A percentile compares a stretch with the other conserved stretches of the same genome.
These are phyloP conservation scores for Claviceps sp. DNA, from an alignment of 2,329 filamentous ascomycete species.

Conservation along the genomic window DNA sequence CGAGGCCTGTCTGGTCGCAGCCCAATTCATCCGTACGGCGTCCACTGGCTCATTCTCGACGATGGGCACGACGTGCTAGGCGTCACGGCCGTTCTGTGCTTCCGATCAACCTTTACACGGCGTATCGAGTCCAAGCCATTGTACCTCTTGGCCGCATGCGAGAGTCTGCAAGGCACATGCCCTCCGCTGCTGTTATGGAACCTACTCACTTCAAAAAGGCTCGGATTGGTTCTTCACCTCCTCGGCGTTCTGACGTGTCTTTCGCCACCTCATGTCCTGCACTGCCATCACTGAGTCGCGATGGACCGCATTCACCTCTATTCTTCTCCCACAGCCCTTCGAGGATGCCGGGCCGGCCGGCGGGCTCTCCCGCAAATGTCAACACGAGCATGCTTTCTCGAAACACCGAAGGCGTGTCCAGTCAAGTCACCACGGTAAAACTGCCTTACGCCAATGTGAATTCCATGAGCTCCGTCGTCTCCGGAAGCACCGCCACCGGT, in stretches of 20 bases:
- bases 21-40: slow-evolving; percentile 6
- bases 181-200: slow-evolving; percentile 17
- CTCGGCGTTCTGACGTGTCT: slow-evolving; percentile 30
- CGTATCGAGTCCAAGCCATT: too few relatives aligned
- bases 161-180: slow-evolving; percentile 10
- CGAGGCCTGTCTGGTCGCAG: slow-evolving; percentile 1
- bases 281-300: slow-evolving; percentile 11
- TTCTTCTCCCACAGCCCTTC: slow-evolving; percentile 36
- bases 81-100: slow-evolving; percentile 7
- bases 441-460: slow-evolving; percentile 40
- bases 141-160: slow-evolving; percentile 7
- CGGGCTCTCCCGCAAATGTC: slow-evolving; percentile 27
- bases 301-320: slow-evolving; percentile 33
- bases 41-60: slow-evolving; percentile 2
- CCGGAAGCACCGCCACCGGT: slow-evolving; percentile 37
- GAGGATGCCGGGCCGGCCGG: slow-evolving; percentile 23
- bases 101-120: not conserved
- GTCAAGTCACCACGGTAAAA: slow-evolving; percentile 38
- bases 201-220: slow-evolving; percentile 31
- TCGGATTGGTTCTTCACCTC: slow-evolving; percentile 31
- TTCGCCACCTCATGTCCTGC: slow-evolving; percentile 12
- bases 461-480: slow-evolving; percentile 31
- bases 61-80: slow-evolving; percentile 10
- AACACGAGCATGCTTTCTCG: slow-evolving; percentile 33
- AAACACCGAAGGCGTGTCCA: slow-evolving; percentile 28